These are phyloP conservation scores for Mycena venus DNA, from an alignment of 768 basidiomycete species.

Conservation along the genomic window DNA sequence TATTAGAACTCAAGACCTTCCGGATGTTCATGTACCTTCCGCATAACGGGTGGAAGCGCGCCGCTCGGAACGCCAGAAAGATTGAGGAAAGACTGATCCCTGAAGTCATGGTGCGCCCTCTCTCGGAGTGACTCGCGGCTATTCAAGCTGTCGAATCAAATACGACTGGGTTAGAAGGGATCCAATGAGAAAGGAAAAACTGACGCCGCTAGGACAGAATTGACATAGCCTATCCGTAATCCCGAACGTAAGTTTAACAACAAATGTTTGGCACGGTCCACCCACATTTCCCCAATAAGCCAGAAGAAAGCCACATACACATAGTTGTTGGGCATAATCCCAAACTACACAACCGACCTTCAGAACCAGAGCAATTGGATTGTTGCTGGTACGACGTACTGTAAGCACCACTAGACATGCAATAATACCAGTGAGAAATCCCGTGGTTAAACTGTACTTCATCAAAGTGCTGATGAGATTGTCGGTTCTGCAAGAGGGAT, in stretches of 20 bases:
- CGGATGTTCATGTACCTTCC: neutral
- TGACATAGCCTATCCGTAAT: constrained; percentile 58
- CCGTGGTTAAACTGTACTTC: constrained; percentile 60
- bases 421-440: constrained; percentile 58
- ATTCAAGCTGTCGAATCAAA: constrained; percentile 52
- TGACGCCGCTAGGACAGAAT: constrained; percentile 66
- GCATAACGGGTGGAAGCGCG: neutral
- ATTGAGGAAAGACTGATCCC: constrained; percentile 53
- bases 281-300: constrained; percentile 65
- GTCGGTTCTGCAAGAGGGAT: constrained; percentile 52
- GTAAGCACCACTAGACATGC: constrained; percentile 57
- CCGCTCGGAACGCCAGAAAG: constrained; percentile 36
- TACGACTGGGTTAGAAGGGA: neutral
- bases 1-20: neutral
- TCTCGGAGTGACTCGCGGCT: constrained; percentile 62
- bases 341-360: constrained; percentile 46
- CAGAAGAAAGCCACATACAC: constrained; percentile 66
- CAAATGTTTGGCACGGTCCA: neutral
- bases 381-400: constrained; percentile 36
- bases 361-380: neutral
- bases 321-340: constrained; percentile 60
- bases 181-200: constrained; percentile 28
- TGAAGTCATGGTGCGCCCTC: constrained; percentile 46
- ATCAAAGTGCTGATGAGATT: constrained; percentile 59
- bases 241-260: neutral